These are phyloP conservation scores for Vaccinium macrocarpon DNA, from an alignment of 148 eudicot genomes.

Conservation along the genomic window DNA sequence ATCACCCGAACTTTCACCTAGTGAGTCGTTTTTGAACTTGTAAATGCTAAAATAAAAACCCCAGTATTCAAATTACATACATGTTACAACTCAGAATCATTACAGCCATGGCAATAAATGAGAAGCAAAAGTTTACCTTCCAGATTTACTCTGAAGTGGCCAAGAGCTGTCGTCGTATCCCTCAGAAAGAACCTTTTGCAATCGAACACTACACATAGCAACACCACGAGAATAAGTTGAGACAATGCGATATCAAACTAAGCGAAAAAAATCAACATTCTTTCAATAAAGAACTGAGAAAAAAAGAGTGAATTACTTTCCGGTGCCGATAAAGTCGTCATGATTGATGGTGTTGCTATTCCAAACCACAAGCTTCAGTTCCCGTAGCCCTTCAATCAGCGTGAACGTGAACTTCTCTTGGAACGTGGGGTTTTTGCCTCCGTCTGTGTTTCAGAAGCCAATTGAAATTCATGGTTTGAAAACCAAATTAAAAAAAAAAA, in stretches of 20 bases:
- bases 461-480: constrained; percentile 11
- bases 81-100: neutral
- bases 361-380: constrained; percentile 65
- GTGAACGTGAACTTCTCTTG: constrained; percentile 84
- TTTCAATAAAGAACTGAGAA: neutral
- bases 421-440: constrained; percentile 84
- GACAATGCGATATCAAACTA: neutral
- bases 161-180: constrained; percentile 82
- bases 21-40: neutral
- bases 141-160: constrained; percentile 78
- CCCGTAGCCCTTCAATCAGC: constrained; percentile 77
- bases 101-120: neutral
- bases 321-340: constrained; percentile 89
- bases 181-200: constrained; percentile 66
- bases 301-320: constrained; percentile 51
- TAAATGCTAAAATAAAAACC: neutral
- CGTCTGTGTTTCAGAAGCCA: constrained; percentile 44
- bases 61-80: neutral
- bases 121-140: constrained; percentile 46
- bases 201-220: constrained; percentile 45
- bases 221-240: neutral
- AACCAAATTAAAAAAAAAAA: constrained; percentile 3
- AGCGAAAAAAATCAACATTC: neutral
- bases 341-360: constrained; percentile 76
- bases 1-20: neutral